A percentile compares a stretch with the other conserved stretches of the same genome.
phyloP scores from a whole-genome alignment of 2,329 filamentous ascomycete genomes.

The Paecilomyces variotii region DNA sequence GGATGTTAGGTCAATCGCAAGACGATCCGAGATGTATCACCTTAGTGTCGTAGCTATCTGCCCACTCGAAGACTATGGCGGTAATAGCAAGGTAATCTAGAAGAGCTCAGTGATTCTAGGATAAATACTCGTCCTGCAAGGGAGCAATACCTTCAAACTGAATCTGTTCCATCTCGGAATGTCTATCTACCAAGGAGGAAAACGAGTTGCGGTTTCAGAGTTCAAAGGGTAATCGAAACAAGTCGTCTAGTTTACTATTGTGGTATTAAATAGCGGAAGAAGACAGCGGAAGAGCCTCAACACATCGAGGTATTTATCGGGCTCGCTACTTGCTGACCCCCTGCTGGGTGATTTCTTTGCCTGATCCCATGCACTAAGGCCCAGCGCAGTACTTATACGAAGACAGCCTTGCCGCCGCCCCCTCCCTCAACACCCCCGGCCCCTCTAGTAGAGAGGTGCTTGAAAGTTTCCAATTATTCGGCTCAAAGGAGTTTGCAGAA shows the following conservation, averaged over 20 bases:
- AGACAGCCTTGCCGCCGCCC: too few species aligned
- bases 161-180: background rate
- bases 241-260: background rate
- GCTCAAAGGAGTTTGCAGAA: too few species aligned
- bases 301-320: background rate
- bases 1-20: background rate
- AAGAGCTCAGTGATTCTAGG: background rate
- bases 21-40: background rate
- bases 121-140: background rate
- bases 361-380: too few species aligned
- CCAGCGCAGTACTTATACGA: too few species aligned
- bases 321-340: background rate
- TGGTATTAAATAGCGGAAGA: background rate
- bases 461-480: too few species aligned
- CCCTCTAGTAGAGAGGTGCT: too few species aligned
- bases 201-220: background rate
- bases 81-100: conserved; percentile 1
- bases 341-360: too few species aligned
- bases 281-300: too few species aligned
- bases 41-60: background rate
- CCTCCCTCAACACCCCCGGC: too few species aligned
- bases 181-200: background rate
- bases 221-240: background rate
- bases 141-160: background rate
- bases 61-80: background rate